phyloP scores from a whole-genome alignment of 768 basidiomycete genomes.

The Mycena rosella region DNA sequence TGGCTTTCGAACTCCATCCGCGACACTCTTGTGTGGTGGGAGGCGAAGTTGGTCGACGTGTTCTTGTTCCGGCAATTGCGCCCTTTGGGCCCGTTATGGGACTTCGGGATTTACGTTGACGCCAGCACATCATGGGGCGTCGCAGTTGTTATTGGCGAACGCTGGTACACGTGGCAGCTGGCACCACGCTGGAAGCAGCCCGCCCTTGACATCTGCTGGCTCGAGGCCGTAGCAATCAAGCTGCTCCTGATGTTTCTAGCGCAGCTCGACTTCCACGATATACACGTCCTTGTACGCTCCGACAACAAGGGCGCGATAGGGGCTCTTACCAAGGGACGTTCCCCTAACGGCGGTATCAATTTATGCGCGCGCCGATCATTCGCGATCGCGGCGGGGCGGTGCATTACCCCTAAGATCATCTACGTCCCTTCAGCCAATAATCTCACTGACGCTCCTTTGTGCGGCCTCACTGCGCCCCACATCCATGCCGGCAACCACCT shows the following conservation, averaged over 20 bases:
- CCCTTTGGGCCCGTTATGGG: not conserved
- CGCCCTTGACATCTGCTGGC: constrained; percentile 14
- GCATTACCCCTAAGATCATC: no score
- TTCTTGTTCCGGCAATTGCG: not conserved
- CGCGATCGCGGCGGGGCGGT: no score
- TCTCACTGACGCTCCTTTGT: not conserved
- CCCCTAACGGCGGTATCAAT: constrained; percentile 12
- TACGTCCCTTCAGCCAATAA: no score
- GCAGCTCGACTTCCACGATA: not conserved
- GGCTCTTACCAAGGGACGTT: constrained; percentile 4
- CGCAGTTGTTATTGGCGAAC: not conserved
- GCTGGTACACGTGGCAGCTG: constrained; percentile 4
- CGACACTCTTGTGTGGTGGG: constrained; percentile 3
- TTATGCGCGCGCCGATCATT: constrained; percentile 8
- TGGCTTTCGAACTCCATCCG: no score
- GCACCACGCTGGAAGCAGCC: constrained; percentile 5
- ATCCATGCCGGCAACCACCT: no score
- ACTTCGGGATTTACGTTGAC: constrained; percentile 8
- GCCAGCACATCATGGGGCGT: no score
- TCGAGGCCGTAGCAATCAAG: constrained; percentile 23
- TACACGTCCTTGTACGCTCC: not conserved
- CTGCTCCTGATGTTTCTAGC: not conserved
- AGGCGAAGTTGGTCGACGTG: not conserved
- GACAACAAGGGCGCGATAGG: constrained; percentile 24
- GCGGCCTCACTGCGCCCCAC: no score